Conservation (phyloP, 2,329 filamentous ascomycete species). For the Apiospora pterosperma region DNA sequence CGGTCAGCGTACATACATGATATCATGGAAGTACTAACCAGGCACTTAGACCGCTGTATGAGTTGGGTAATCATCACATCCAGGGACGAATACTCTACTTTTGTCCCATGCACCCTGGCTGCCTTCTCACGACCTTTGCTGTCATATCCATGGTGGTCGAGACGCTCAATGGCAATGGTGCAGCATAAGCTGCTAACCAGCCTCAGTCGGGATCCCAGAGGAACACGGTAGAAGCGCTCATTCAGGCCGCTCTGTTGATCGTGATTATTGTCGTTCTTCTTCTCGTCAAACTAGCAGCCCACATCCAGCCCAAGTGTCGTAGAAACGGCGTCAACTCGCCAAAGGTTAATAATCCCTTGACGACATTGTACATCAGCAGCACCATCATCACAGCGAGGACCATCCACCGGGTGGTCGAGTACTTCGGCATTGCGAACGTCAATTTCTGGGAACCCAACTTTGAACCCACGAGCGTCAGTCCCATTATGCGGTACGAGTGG, state of each 20-base stretch:
- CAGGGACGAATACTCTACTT: slow-evolving; percentile 55
- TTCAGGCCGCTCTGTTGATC: slow-evolving; percentile 49
- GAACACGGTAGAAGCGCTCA: slow-evolving; percentile 39
- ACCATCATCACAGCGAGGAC: slow-evolving; percentile 49
- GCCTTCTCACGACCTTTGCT: slow-evolving; percentile 39
- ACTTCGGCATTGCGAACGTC: slow-evolving; percentile 45
- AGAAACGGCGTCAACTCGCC: slow-evolving; percentile 29
- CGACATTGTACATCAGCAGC: slow-evolving; percentile 49
- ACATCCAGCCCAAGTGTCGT: slow-evolving; percentile 45
- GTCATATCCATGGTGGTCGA: slow-evolving; percentile 44
- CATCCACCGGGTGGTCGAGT: slow-evolving; percentile 57
- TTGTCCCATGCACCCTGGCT: slow-evolving; percentile 47
- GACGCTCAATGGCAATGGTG: slow-evolving; percentile 44
- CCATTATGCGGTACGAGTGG: slow-evolving; percentile 53
- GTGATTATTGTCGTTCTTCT: slow-evolving; percentile 49
- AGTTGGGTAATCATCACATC: slow-evolving; percentile 55
- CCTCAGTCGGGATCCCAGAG: slow-evolving; percentile 34
- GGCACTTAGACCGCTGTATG: slow-evolving; percentile 45
- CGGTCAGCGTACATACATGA: neutral
- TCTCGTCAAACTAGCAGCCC: slow-evolving; percentile 44
- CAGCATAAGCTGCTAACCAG: slow-evolving; percentile 44
- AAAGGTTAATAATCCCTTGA: slow-evolving; percentile 33
- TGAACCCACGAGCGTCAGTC: slow-evolving; percentile 34
- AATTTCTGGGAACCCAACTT: slow-evolving; percentile 35
- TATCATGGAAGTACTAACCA: neutral